Evolutionary conservation across 2,329 filamentous ascomycete genomes (phyloP).

Genomic region (Fonsecaea pedrosoi): DNA sequence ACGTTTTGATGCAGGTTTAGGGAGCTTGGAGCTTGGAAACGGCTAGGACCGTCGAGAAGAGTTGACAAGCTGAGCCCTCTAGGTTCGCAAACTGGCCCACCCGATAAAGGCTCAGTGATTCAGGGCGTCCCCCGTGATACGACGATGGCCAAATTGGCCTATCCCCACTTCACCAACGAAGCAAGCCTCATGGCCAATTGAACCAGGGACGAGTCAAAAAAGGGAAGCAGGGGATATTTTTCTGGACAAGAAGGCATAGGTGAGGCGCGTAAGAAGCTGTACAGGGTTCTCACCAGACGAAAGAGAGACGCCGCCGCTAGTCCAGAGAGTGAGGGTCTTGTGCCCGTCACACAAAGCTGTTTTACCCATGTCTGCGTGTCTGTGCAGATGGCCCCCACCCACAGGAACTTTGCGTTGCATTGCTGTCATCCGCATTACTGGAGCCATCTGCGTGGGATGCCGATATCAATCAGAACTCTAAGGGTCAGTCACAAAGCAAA

Average conservation of each 20-base stretch:
- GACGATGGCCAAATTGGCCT: background rate
- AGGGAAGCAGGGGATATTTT: background rate
- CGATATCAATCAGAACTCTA: background rate
- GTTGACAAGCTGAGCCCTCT: background rate
- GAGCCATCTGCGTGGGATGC: background rate
- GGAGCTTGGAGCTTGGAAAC: background rate
- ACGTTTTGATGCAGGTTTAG: background rate
- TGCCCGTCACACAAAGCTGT: background rate
- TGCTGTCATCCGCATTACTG: background rate
- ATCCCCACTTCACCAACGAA: background rate
- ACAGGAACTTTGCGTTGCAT: background rate
- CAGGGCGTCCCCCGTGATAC: background rate
- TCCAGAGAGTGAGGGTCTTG: background rate
- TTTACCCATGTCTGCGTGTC: background rate
- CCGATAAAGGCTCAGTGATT: background rate
- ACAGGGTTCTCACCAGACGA: background rate
- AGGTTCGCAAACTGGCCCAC: conserved; percentile 2
- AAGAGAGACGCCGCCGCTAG: background rate
- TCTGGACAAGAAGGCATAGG: background rate
- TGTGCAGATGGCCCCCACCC: background rate
- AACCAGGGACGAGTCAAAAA: conserved; percentile 1
- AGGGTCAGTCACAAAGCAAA: background rate
- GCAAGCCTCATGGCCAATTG: background rate
- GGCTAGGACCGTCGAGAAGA: background rate
- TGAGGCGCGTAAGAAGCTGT: conserved; percentile 2